Conservation (phyloP, 352 stramenopile genomes). For the Phytophthora aleatoria region DNA sequence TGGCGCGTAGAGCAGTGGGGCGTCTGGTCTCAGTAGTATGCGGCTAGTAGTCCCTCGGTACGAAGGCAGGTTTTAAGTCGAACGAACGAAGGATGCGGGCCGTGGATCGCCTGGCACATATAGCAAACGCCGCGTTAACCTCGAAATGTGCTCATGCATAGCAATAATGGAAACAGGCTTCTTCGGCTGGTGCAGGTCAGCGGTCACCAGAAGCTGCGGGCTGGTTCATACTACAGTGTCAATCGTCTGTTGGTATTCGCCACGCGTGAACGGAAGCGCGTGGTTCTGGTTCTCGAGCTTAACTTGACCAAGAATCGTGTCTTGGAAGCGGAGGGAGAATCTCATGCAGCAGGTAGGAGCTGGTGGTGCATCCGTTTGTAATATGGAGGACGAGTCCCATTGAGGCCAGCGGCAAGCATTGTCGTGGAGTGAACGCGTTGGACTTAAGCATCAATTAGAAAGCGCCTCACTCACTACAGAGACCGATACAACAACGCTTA, state of each 20-base stretch:
- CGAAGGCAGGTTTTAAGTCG: conserved; percentile 18
- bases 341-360: too few relatives aligned
- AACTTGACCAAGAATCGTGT: conserved; percentile 84
- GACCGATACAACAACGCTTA: too few relatives aligned
- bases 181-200: conserved; percentile 64
- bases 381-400: too few relatives aligned
- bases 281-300: conserved; percentile 91
- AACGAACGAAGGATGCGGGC: conserved; percentile 13
- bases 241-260: conserved; percentile 90
- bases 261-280: conserved; percentile 82
- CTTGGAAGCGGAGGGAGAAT: background rate
- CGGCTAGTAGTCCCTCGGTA: conserved; percentile 16
- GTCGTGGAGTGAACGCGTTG: too few relatives aligned
- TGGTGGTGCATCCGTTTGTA: too few relatives aligned
- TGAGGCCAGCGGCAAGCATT: too few relatives aligned
- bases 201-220: conserved; percentile 69
- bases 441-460: too few relatives aligned
- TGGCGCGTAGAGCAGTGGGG: background rate
- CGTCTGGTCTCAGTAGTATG: conserved; percentile 15
- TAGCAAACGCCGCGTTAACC: too few relatives aligned
- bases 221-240: conserved; percentile 80
- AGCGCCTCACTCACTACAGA: too few relatives aligned
- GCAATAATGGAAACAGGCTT: conserved; percentile 82
- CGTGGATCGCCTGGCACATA: too few relatives aligned
- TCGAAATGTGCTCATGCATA: conserved; percentile 82